Conservation (phyloP, 2,329 filamentous ascomycete genomes). For the Beauveria scarabaeidicola region DNA sequence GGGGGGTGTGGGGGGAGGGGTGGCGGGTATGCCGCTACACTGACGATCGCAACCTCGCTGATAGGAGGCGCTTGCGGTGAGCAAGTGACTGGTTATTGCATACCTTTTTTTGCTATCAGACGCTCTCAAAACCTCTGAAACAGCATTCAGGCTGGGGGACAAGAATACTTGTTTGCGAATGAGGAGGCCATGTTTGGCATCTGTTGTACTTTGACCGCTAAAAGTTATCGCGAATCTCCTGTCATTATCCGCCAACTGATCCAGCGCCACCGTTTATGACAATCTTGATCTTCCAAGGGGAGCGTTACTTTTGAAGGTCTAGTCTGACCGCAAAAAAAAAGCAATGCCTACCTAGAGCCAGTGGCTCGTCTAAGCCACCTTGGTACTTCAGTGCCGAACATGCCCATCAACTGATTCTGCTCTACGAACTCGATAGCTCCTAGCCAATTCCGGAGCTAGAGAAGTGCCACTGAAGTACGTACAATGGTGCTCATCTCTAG, state of each 20-base stretch:
- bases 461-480: background rate
- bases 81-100: background rate
- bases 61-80: background rate
- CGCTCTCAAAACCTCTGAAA: background rate
- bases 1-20: too few species aligned
- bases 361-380: conserved; percentile 5
- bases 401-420: background rate
- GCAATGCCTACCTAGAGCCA: background rate
- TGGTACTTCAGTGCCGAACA: background rate
- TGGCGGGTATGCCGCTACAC: background rate
- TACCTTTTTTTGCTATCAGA: too few species aligned
- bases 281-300: conserved; percentile 4
- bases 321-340: background rate
- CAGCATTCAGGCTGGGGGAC: background rate
- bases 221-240: background rate
- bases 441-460: background rate
- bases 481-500: background rate
- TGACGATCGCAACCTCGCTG: background rate
- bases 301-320: background rate
- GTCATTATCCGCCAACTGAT: background rate
- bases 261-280: background rate
- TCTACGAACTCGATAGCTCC: too few species aligned
- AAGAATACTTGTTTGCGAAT: background rate
- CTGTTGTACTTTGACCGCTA: background rate
- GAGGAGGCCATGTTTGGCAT: background rate